Base-by-base conservation (phyloP, 1,284 basidiomycete species). In the Naganishia sp. region DNA sequence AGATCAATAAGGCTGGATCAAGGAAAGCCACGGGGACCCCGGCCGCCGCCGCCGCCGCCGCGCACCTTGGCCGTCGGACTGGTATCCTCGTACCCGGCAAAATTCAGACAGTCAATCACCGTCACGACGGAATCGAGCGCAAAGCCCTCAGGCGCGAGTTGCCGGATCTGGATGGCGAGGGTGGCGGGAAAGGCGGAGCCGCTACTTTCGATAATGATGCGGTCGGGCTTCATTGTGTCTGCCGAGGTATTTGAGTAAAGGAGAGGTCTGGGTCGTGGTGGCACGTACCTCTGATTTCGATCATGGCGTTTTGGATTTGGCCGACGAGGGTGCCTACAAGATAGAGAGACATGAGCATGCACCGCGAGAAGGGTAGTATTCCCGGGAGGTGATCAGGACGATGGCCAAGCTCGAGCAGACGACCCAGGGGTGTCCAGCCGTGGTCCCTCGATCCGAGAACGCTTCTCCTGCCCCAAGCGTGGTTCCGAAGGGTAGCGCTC, bases 61-160 rank as follows among this genome's bases (percentile, higher is more conserved):
- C 28, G 45, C 31, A 76, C 75, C 71, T 86, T 89, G 35, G 92
- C 92, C 6, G 91, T 92, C 0, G 89, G 88, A 25, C 88, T 91
- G 2, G 85, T 88, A 76, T 95, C 92, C 75, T 94, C 92, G 76
- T 94, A 94, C 1, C 92, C 92, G 7, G 80, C 76, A 76, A 94
- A 94, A 77, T 94, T 94, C 39, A 79, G 89, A 6, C 90, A 90
- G 75, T 94, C 92, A 65, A 94, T 83, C 17, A 94, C 91, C 0
- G 92, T 94, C 42, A 92, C 83, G 67, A 94, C 93, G 0, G 90
- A 89, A 74, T 95, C 92, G 28, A 95, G 83, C 75, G 87, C 87
- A 73, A 95, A 84, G 60, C 88, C 89, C 32, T 87, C 82, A 3
- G 83, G 77, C 76, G 92, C 92, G 32, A 95, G 82, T 75, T 93